These are phyloP conservation scores for Kalanchoe fedtschenkoi DNA, from an alignment of 164 flowering plant genomes.

Conservation along the genomic window DNA sequence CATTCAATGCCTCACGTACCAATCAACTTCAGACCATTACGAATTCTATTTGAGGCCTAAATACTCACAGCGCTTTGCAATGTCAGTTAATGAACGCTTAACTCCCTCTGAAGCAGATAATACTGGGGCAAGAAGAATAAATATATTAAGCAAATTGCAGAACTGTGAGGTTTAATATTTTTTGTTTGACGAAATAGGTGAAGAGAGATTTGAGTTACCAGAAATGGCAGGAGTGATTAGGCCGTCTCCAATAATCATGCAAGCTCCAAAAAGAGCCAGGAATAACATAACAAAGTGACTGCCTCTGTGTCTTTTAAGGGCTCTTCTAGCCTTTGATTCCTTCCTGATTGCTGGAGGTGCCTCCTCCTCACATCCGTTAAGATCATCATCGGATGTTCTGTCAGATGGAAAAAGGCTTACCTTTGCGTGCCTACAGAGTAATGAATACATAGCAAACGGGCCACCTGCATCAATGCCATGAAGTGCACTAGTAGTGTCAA, in stretches of 20 bases:
- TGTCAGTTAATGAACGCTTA: slow-evolving; percentile 27
- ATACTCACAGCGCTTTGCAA: slow-evolving; percentile 25
- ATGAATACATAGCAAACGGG: slow-evolving; percentile 53
- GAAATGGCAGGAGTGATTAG: slow-evolving; percentile 63
- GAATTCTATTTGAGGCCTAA: no score
- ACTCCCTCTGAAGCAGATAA: slow-evolving; percentile 43
- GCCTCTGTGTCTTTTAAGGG: slow-evolving; percentile 32
- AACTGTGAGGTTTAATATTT: not conserved
- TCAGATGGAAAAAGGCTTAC: slow-evolving; percentile 52
- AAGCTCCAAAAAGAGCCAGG: slow-evolving; percentile 50
- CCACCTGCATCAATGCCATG: slow-evolving; percentile 39
- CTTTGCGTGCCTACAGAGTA: slow-evolving; percentile 56
- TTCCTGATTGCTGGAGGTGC: slow-evolving; percentile 15
- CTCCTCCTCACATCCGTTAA: slow-evolving; percentile 18
- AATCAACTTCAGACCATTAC: not conserved
- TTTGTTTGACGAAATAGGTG: not conserved
- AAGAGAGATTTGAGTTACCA: slow-evolving; percentile 19
- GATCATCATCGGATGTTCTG: slow-evolving; percentile 23
- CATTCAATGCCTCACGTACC: not conserved
- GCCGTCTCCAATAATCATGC: slow-evolving; percentile 59
- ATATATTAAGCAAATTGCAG: not conserved
- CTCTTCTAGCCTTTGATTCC: slow-evolving; percentile 41
- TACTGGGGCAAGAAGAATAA: slow-evolving; percentile 21
- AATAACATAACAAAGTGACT: slow-evolving; percentile 46
- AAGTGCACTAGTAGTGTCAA: not conserved